Conservation (phyloP, 306 rosid genomes). For the Senna tora region DNA sequence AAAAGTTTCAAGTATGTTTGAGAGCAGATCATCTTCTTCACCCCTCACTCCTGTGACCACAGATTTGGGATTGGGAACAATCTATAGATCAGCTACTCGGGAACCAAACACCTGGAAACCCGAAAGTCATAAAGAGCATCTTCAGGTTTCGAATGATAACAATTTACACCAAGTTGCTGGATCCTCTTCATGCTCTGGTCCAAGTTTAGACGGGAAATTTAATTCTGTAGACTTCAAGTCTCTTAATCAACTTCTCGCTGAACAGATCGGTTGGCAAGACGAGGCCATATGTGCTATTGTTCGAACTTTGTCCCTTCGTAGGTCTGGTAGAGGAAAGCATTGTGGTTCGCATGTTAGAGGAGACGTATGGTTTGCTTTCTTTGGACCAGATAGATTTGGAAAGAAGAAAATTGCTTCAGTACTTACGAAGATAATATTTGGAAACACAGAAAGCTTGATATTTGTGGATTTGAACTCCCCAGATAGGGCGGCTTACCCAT, state of each 20-base stretch:
- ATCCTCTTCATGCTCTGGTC: constrained; percentile 46
- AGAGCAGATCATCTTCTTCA: constrained; percentile 45
- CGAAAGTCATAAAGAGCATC: constrained; percentile 38
- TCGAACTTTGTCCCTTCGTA: constrained; percentile 51
- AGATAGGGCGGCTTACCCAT: constrained; percentile 41
- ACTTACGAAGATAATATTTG: constrained; percentile 68
- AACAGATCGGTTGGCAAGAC: constrained; percentile 78
- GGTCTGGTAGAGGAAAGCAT: constrained; percentile 56
- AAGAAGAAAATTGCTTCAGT: constrained; percentile 72
- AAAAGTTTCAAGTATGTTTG: constrained; percentile 49
- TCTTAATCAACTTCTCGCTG: constrained; percentile 54
- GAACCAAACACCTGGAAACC: constrained; percentile 45
- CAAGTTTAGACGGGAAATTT: constrained; percentile 44
- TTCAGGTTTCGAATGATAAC: constrained; percentile 37
- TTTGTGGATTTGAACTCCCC: constrained; percentile 61
- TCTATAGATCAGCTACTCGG: constrained; percentile 56
- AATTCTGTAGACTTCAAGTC: constrained; percentile 72
- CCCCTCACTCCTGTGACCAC: constrained; percentile 63
- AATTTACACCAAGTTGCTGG: constrained; percentile 39
- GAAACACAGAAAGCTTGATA: constrained; percentile 62
- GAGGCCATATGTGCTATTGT: constrained; percentile 65
- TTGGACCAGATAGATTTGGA: constrained; percentile 83
- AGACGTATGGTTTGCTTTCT: constrained; percentile 78
- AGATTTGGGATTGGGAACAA: constrained; percentile 89
- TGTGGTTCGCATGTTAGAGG: constrained; percentile 52